Percentiles rank a stretch among this genome's conserved stretches.
These are phyloP conservation scores for Juglanconis oblonga DNA, from an alignment of 2,329 filamentous ascomycete species.

Conservation along the genomic window DNA sequence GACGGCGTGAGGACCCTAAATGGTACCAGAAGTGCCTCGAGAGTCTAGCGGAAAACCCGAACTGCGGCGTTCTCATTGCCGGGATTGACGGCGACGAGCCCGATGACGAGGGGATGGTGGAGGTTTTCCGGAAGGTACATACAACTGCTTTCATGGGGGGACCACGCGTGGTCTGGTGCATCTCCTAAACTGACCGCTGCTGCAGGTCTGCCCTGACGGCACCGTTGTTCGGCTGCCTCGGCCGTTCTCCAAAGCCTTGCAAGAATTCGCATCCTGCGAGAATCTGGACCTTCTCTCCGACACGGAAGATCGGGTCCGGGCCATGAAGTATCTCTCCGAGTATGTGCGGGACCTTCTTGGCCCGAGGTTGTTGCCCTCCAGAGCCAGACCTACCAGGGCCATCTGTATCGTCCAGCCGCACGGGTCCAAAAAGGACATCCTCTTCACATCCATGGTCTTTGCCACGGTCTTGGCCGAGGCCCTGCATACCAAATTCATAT, in stretches of 20 bases:
- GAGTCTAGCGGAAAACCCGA: neutral
- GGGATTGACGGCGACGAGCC: constrained; percentile 5
- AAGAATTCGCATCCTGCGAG: neutral
- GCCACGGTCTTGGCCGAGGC: neutral
- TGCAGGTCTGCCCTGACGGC: neutral
- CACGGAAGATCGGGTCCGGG: neutral
- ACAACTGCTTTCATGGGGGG: too few species aligned
- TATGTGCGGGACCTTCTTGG: neutral
- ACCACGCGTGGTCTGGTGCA: neutral
- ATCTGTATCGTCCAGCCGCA: constrained; percentile 5
- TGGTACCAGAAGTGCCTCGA: neutral
- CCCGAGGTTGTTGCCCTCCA: neutral
- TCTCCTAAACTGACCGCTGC: neutral
- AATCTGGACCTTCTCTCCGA: neutral
- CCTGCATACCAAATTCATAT: neutral
- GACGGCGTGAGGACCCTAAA: constrained; percentile 5
- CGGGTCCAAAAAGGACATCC: constrained; percentile 6
- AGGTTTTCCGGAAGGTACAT: neutral
- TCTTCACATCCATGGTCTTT: neutral
- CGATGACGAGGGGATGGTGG: neutral
- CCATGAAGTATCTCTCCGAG: neutral
- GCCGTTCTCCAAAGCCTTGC: neutral
- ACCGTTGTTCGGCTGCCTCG: neutral
- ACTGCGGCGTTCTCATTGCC: neutral
- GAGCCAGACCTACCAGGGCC: neutral